Evolutionary conservation across 371 early-diverging fungal genomes (phyloP), one percentile per base, ranked within the genome.

Genomic region (Saksenaea oblongispora): DNA sequence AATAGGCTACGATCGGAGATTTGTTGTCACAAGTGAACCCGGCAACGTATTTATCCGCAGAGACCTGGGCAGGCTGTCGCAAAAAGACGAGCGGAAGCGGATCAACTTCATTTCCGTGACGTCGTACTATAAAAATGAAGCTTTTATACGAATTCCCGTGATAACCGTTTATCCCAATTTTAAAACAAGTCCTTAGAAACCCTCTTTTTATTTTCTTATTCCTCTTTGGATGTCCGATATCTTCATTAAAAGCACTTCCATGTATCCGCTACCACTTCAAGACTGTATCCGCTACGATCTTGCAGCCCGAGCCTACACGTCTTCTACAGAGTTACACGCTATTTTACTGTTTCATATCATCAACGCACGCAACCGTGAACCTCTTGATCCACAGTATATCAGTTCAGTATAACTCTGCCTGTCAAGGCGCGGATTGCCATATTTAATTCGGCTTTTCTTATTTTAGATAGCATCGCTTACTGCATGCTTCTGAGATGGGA

Each of bases 401-500:
- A 47, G 51, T 47, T 47, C 51, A 47, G 51, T 47, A 47, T 47
- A 18, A 5, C 22, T 47, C 10, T 22, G 10, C 51, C 51, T 47
- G 51, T 47, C 51, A 47, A 14, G 7, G 51, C 24, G 22, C 51
- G 51, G 39, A 22, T 47, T 47, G 24, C 51, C 51, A 47, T 47
- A 47, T 18, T 47, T 47, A 47, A 47, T 47, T 22, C 51, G 51
- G 51, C 51, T 47, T 47, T 39, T 17, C 51, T 47, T 47, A 22
- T 47, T 47, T 47, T 47, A 47, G 51, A 47, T 47, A 8, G 51
- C 51, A 47, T 47, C 51, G 51, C 51, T 47, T 18, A 47, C 51
- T 47, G 51, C 51, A 47, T 47, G 51, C 51, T 47, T 47, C 51
- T 47, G 51, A 47, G 22, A 47, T 47, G 51, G 51, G 51, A 47